Percentiles rank a stretch among this genome's conserved stretches.
Conservation (phyloP, 208 protist species). For the Vickermania ingenoplastis region DNA sequence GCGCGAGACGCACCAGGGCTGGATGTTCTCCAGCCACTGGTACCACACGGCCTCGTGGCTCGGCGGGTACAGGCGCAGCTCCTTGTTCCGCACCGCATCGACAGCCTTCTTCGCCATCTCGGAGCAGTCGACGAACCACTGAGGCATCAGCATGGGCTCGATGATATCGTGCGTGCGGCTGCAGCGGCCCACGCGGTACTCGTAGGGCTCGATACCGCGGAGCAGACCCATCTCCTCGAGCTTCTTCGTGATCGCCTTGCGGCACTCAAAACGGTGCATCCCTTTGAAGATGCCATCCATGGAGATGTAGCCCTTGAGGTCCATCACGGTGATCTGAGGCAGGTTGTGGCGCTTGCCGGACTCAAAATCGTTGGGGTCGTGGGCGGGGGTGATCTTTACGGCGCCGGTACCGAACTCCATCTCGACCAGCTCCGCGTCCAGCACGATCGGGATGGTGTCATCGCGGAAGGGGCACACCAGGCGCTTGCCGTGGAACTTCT, state of each 20-base stretch:
- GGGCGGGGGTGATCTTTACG: slow-evolving; percentile 98
- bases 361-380: slow-evolving; percentile 99
- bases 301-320: slow-evolving; percentile 92
- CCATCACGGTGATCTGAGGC: slow-evolving; percentile 92
- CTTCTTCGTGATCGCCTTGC: slow-evolving; percentile 85
- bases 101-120: slow-evolving; percentile 81
- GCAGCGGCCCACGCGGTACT: slow-evolving; percentile 95
- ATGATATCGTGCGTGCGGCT: slow-evolving; percentile 97
- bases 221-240: slow-evolving; percentile 88
- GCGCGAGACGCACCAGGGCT: slow-evolving; percentile 98
- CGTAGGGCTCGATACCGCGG: slow-evolving; percentile 86
- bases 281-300: slow-evolving; percentile 90
- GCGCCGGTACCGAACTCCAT: slow-evolving; percentile 97
- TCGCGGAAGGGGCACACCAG: slow-evolving; percentile 96
- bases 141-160: slow-evolving; percentile 98
- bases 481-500: slow-evolving; percentile 92
- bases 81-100: slow-evolving; percentile 77
- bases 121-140: slow-evolving; percentile 99
- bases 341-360: slow-evolving; percentile 95
- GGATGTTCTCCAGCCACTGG: slow-evolving; percentile 95
- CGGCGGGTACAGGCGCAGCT: slow-evolving; percentile 91
- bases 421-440: slow-evolving; percentile 95
- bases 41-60: slow-evolving; percentile 92
- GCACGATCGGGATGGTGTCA: slow-evolving; percentile 94
- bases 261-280: slow-evolving; percentile 95